These are phyloP conservation scores for Trichoderma endophyticum DNA, from an alignment of 2,329 filamentous ascomycete species.

Conservation along the genomic window DNA sequence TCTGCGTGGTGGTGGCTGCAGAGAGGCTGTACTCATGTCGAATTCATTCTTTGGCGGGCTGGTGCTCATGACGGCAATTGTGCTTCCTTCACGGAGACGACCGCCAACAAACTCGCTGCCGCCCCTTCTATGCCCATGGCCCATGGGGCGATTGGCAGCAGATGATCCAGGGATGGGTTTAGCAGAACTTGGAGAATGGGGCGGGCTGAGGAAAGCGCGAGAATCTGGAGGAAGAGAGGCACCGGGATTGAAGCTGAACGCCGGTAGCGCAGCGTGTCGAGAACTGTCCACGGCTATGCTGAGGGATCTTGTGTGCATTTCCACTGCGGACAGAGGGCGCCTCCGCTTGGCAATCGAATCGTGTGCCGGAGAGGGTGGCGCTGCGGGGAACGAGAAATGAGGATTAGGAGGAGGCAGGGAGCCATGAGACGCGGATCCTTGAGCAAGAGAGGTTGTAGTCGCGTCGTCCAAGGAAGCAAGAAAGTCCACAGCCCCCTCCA, in stretches of 20 bases:
- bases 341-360: constrained; percentile 46
- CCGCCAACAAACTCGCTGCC: constrained; percentile 86
- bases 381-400: constrained; percentile 60
- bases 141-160: constrained; percentile 55
- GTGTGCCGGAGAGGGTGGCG: constrained; percentile 43
- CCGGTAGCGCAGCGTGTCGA: constrained; percentile 45
- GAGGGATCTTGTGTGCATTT: constrained; percentile 37
- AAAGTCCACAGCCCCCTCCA: constrained; percentile 28
- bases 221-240: constrained; percentile 34
- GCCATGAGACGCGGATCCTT: constrained; percentile 14
- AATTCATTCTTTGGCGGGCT: constrained; percentile 65
- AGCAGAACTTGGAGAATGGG: constrained; percentile 52
- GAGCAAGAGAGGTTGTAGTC: constrained; percentile 21
- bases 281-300: constrained; percentile 30
- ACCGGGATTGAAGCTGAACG: constrained; percentile 57
- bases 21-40: constrained; percentile 55
- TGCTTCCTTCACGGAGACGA: constrained; percentile 56
- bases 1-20: constrained; percentile 50
- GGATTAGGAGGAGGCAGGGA: constrained; percentile 55
- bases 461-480: constrained; percentile 24
- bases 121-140: constrained; percentile 74
- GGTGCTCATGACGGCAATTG: constrained; percentile 61
- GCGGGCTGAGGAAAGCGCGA: constrained; percentile 49
- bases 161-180: constrained; percentile 43
- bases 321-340: constrained; percentile 53